Evolutionary conservation across 2,329 filamentous ascomycete species (phyloP).

Genomic region (Ceratocystis cubensis): DNA sequence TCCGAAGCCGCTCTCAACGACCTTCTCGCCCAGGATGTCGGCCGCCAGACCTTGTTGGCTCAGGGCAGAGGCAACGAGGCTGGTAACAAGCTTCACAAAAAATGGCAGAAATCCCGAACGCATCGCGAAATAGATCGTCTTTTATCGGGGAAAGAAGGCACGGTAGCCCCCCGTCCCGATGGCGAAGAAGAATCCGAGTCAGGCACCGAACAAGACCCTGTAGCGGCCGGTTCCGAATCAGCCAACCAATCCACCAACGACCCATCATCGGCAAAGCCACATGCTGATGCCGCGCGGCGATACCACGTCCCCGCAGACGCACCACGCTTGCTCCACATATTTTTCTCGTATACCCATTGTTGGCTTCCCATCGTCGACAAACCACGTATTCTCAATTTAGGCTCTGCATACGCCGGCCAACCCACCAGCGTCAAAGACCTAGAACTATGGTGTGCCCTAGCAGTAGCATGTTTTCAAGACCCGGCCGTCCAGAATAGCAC

Average conservation of each 20-base stretch:
- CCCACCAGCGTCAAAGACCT: slow-evolving; percentile 37
- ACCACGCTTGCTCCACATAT: slow-evolving; percentile 54
- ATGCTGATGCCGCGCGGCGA: neutral
- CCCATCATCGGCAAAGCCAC: neutral
- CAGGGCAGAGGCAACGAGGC: slow-evolving; percentile 35
- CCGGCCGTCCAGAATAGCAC: slow-evolving; percentile 24
- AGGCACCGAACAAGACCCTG: slow-evolving; percentile 14
- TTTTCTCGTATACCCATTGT: slow-evolving; percentile 62
- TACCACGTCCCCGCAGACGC: slow-evolving; percentile 39
- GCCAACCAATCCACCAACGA: neutral
- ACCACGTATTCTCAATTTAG: slow-evolving; percentile 43
- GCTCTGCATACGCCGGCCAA: slow-evolving; percentile 32
- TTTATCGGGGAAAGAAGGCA: slow-evolving; percentile 36
- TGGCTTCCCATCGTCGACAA: slow-evolving; percentile 67
- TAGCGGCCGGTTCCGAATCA: neutral
- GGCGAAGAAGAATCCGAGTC: slow-evolving; percentile 29
- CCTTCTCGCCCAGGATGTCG: slow-evolving; percentile 37
- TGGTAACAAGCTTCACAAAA: slow-evolving; percentile 45
- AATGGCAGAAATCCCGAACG: slow-evolving; percentile 51
- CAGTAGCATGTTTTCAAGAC: slow-evolving; percentile 45
- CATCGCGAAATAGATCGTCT: slow-evolving; percentile 51
- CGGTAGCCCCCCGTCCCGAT: slow-evolving; percentile 27
- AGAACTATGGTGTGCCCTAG: slow-evolving; percentile 47
- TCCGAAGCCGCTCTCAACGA: slow-evolving; percentile 45
- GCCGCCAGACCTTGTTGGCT: slow-evolving; percentile 36